Evolutionary conservation across 441 rosid species (phyloP).

Genomic region (Bruguiera hainesii): DNA sequence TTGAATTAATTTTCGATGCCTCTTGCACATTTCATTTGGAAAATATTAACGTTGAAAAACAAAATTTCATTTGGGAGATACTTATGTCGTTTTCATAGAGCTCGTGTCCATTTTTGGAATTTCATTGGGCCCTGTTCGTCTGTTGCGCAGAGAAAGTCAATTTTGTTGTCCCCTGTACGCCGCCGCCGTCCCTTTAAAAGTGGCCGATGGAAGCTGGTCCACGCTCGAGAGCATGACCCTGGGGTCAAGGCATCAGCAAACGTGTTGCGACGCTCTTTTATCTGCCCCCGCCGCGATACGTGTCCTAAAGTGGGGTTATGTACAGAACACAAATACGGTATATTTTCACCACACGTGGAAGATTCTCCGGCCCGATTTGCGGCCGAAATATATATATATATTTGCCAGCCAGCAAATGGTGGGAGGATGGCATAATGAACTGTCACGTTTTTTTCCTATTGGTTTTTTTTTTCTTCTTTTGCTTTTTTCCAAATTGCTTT

Average conservation of each 20-base stretch:
- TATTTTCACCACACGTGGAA: constrained; percentile 2
- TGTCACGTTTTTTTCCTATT: constrained; percentile 1
- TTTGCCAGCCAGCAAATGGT: constrained; percentile 24
- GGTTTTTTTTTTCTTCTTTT: neutral
- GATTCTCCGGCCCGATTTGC: constrained; percentile 8
- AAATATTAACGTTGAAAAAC: too few relatives aligned
- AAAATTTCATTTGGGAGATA: too few relatives aligned
- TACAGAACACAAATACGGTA: neutral
- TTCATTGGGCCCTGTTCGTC: neutral
- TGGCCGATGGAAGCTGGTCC: too few relatives aligned
- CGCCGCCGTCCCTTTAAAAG: too few relatives aligned
- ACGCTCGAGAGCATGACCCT: too few relatives aligned
- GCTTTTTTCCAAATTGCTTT: constrained; percentile 12
- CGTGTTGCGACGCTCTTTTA: too few relatives aligned
- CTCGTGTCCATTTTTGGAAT: neutral
- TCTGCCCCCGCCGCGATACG: neutral
- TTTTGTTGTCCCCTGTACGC: too few relatives aligned
- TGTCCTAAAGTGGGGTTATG: neutral
- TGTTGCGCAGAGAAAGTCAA: too few relatives aligned
- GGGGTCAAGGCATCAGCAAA: too few relatives aligned
- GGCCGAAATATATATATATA: neutral
- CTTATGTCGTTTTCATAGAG: neutral
- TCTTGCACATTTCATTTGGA: too few relatives aligned
- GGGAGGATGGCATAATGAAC: constrained; percentile 17
- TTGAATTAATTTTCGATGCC: too few relatives aligned